Conservation (phyloP, 768 basidiomycete genomes). For the Rickenella mellea region DNA sequence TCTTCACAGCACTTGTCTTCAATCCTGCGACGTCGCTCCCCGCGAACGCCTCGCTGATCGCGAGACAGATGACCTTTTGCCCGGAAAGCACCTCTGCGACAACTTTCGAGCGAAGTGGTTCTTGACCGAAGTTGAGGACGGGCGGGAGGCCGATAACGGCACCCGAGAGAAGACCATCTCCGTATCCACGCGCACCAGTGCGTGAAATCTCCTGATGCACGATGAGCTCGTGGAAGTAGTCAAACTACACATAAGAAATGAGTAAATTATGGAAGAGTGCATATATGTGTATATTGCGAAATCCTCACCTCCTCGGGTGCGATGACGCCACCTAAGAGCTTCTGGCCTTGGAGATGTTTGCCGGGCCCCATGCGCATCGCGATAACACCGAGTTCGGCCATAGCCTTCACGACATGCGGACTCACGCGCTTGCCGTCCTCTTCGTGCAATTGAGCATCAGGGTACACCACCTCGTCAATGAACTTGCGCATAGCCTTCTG, state of each 20-base stretch:
- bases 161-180: slow-evolving; percentile 69
- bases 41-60: slow-evolving; percentile 84
- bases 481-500: slow-evolving; percentile 55
- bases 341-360: slow-evolving; percentile 71
- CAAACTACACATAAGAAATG: slow-evolving; percentile 35
- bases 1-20: slow-evolving; percentile 68
- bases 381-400: slow-evolving; percentile 75
- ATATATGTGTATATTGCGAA: neutral
- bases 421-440: slow-evolving; percentile 82
- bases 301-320: slow-evolving; percentile 58
- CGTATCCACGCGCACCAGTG: slow-evolving; percentile 64
- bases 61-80: slow-evolving; percentile 73
- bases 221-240: slow-evolving; percentile 86
- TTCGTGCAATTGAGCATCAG: slow-evolving; percentile 47
- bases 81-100: slow-evolving; percentile 15
- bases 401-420: slow-evolving; percentile 64
- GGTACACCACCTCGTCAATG: slow-evolving; percentile 55
- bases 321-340: slow-evolving; percentile 63
- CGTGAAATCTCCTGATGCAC: slow-evolving; percentile 70
- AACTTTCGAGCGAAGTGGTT: slow-evolving; percentile 37
- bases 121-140: slow-evolving; percentile 68
- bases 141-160: slow-evolving; percentile 81
- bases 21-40: slow-evolving; percentile 76
- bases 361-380: slow-evolving; percentile 92
- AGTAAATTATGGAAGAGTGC: neutral